A percentile compares a stretch with the other conserved stretches of the same genome.
These are phyloP conservation scores for Daldinia childiae DNA, from an alignment of 495 filamentous ascomycete genomes.

Conservation along the genomic window DNA sequence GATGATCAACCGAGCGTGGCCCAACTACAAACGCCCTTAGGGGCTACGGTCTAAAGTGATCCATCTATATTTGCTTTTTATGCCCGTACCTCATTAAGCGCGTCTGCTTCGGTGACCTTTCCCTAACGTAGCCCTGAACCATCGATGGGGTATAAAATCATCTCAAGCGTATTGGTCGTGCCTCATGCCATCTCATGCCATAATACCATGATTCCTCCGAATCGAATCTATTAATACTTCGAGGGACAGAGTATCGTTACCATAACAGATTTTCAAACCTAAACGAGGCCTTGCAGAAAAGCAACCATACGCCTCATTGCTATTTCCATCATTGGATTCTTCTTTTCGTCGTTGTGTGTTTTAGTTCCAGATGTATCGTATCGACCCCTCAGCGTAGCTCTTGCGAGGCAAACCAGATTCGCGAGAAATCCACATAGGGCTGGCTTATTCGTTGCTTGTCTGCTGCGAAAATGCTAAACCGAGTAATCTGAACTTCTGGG, in stretches of 20 bases:
- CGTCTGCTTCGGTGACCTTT: constrained; percentile 3
- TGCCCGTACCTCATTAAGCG: background rate
- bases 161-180: constrained; percentile 18
- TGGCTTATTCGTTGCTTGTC: background rate
- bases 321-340: constrained; percentile 1
- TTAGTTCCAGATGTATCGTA: background rate
- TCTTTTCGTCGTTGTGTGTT: background rate
- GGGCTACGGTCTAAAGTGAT: constrained; percentile 12
- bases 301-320: constrained; percentile 12
- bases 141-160: constrained; percentile 5
- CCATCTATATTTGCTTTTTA: constrained; percentile 17
- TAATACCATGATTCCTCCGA: constrained; percentile 24
- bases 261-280: background rate
- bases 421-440: background rate
- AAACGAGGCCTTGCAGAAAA: constrained; percentile 6
- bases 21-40: constrained; percentile 11
- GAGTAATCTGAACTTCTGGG: background rate
- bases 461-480: background rate
- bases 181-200: constrained; percentile 27
- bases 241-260: background rate
- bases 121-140: background rate
- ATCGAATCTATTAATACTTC: constrained; percentile 13
- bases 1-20: constrained; percentile 7
- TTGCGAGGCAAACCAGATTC: background rate
- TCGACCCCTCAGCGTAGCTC: background rate